Evolutionary conservation across 805 yeast species (phyloP).

Genomic region (Cyberlindnera suaveolens): DNA sequence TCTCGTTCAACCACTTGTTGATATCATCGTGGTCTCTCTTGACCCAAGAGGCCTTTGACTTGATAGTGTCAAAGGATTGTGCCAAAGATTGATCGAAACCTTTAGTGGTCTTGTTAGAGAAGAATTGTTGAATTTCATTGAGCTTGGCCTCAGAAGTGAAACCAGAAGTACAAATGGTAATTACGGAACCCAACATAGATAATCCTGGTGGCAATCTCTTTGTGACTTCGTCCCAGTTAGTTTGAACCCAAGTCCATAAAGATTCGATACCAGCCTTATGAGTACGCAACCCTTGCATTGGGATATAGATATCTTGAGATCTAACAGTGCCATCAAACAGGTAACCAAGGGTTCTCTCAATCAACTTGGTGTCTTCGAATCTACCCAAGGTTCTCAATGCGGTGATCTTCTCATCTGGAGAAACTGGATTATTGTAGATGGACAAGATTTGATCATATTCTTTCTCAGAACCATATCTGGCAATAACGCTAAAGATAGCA

Average conservation of each 20-base stretch:
- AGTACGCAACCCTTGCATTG: constrained; percentile 66
- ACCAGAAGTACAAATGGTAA: constrained; percentile 53
- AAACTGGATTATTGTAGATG: constrained; percentile 54
- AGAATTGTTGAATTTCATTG: constrained; percentile 45
- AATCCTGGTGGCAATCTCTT: constrained; percentile 74
- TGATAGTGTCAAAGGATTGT: constrained; percentile 55
- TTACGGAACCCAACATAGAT: constrained; percentile 73
- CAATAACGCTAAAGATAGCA: constrained; percentile 59
- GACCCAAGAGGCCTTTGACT: constrained; percentile 53
- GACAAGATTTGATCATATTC: constrained; percentile 57
- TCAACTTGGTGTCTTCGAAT: constrained; percentile 45
- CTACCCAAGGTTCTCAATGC: constrained; percentile 68
- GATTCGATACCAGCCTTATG: constrained; percentile 61
- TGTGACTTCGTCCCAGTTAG: constrained; percentile 65
- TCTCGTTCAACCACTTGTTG: constrained; percentile 40
- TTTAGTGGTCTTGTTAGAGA: constrained; percentile 47
- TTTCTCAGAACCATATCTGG: constrained; percentile 53
- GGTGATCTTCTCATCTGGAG: constrained; percentile 60
- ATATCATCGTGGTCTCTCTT: constrained; percentile 46
- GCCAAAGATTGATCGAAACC: constrained; percentile 63
- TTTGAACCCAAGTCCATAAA: constrained; percentile 67
- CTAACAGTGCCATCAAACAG: constrained; percentile 54
- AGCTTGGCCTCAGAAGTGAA: constrained; percentile 52
- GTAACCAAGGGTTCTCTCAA: constrained; percentile 49
- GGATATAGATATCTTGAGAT: constrained; percentile 71